Conservation (phyloP, 2,329 filamentous ascomycete species). For the Monilinia polystroma region DNA sequence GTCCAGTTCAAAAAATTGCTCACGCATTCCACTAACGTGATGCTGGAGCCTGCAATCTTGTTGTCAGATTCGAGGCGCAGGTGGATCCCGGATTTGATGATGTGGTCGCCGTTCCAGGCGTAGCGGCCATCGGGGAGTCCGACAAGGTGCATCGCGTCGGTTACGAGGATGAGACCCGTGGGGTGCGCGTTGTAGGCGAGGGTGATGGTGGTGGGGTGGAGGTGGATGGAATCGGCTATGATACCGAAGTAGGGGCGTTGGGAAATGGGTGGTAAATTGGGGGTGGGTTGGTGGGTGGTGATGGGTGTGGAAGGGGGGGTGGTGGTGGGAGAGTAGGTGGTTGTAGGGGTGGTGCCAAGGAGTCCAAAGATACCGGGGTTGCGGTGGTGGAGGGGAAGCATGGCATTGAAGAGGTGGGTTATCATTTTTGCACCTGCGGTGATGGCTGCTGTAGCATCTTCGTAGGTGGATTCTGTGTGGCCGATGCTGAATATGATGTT, state of each 20-base stretch:
- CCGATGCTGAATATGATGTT: conserved; percentile 79
- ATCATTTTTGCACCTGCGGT: conserved; percentile 81
- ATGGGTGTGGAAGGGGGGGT: conserved; percentile 39
- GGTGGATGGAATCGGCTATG: conserved; percentile 86
- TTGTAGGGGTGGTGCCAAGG: conserved; percentile 61
- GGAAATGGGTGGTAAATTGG: not conserved
- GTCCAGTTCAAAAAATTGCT: conserved; percentile 79
- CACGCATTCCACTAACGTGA: conserved; percentile 76
- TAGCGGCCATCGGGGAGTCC: conserved; percentile 83
- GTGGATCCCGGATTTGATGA: conserved; percentile 69
- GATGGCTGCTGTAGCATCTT: conserved; percentile 71
- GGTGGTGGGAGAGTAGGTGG: not conserved
- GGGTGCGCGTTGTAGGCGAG: conserved; percentile 87
- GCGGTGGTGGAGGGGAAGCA: conserved; percentile 85
- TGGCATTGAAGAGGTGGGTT: conserved; percentile 92
- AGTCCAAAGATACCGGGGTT: conserved; percentile 90
- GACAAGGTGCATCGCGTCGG: conserved; percentile 86
- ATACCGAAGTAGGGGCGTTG: conserved; percentile 77
- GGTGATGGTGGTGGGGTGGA: conserved; percentile 84
- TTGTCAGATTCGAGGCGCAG: conserved; percentile 76
- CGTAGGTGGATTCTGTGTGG: conserved; percentile 84
- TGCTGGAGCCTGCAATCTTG: conserved; percentile 73
- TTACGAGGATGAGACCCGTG: conserved; percentile 81
- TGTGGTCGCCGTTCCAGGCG: conserved; percentile 67
- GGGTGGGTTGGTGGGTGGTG: conserved; percentile 41